Percentiles rank a stretch among this genome's conserved stretches.
phyloP scores from a whole-genome alignment of 345 rosid genomes.

The Cardamine resedifolia region DNA sequence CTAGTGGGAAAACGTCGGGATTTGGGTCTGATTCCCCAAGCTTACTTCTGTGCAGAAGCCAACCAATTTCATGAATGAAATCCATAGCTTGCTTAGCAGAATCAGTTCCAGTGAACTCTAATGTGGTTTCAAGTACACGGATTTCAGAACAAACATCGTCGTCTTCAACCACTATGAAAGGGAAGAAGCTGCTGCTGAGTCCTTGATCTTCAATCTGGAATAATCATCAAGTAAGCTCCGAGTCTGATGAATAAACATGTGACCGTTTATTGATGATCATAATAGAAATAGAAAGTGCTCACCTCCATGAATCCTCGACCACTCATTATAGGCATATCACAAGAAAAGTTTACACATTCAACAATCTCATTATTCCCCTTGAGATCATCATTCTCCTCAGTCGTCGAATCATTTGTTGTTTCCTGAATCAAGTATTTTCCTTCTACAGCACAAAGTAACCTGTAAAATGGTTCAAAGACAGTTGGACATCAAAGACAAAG shows the following conservation, averaged over 20 bases:
- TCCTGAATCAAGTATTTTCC: constrained; percentile 81
- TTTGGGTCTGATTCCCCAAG: constrained; percentile 65
- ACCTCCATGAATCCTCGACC: constrained; percentile 99
- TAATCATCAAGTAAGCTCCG: constrained; percentile 33
- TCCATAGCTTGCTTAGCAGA: constrained; percentile 79
- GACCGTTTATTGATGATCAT: not conserved
- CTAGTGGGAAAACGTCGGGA: constrained; percentile 57
- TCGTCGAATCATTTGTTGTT: constrained; percentile 43
- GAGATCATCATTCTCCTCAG: constrained; percentile 43
- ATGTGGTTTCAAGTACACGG: constrained; percentile 63
- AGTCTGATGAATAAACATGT: constrained; percentile 23
- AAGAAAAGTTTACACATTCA: constrained; percentile 60
- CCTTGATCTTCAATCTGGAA: constrained; percentile 90
- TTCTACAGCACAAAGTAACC: constrained; percentile 90
- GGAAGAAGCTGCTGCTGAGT: constrained; percentile 85
- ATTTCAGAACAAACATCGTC: constrained; percentile 87
- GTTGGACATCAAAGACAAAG: not conserved
- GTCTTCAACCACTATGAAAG: constrained; percentile 83
- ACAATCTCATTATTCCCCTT: constrained; percentile 53
- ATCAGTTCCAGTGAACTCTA: constrained; percentile 66
- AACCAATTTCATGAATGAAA: constrained; percentile 94
- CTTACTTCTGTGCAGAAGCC: constrained; percentile 93
- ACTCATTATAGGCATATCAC: constrained; percentile 57
- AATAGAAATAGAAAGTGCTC: constrained; percentile 24
- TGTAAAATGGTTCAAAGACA: constrained; percentile 34